Base-by-base conservation (phyloP, 495 filamentous ascomycete species). In the Barbatosphaeria neglecta region DNA sequence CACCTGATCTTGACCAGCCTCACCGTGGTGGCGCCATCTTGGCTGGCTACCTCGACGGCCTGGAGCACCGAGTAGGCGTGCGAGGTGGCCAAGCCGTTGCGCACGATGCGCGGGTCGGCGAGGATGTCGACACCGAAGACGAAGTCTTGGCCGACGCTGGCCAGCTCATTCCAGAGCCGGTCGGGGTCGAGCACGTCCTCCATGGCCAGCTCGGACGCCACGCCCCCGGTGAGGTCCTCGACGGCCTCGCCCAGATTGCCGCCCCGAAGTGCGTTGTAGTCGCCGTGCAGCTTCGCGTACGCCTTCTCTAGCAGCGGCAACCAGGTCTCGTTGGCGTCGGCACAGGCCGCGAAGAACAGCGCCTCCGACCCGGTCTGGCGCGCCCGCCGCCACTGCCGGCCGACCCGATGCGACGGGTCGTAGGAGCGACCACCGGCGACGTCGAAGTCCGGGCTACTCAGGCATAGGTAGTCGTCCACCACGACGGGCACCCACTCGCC, bases 191-290 rank as follows among this genome's bases (percentile, higher is more conserved):
- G 63, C 22, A 87, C 78, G 46, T 41, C 50, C 25, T 53, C 50
- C 9, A 53, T 74, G 23, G 82, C 72, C 4, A 89, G 55, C 52
- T 84, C 80, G 1, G 78, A 80, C 6, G 83, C 86, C 9, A 89
- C 83, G n/a, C 84, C 84, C 16, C 84, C 84, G 6, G 83, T 87
- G 31, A 87, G 60, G 58, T 88, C 84, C 59, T 88, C 84, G 33
- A 88, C 76, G 4, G 73, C 84, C 57, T 88, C 84, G 6, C 80
- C 81, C 19, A 82, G 74, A 56, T 77, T 84, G 0, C 83, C 84
- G n/a, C 83, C 82, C 43, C 82, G 76, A 46, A 88, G 84, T 0
- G 82, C 23, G 13, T 50, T 44, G 44, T 47, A 54, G 31, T 54
- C 51, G 10, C 81, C 82, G 48, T 88, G 84, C 9, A 80, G 81